phyloP scores from a whole-genome alignment of 2,329 filamentous ascomycete genomes.

The Colletotrichum liriopes region DNA sequence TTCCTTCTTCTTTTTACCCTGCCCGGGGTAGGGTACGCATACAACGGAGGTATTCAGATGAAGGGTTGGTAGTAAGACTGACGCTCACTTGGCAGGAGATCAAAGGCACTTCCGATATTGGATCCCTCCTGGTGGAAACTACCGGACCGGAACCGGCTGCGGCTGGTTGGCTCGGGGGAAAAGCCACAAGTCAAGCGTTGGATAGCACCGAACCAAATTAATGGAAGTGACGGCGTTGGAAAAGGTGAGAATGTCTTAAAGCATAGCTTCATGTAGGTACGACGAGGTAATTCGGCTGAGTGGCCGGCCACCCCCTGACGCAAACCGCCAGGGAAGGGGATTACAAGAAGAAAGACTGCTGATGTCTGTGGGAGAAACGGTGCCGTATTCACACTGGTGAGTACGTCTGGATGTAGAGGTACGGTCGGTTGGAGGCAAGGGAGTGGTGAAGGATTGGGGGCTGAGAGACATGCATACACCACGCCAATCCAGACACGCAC shows the following conservation, averaged over 20 bases:
- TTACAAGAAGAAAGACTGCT: neutral
- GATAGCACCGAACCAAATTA: slow-evolving; percentile 7
- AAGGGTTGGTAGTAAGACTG: slow-evolving; percentile 4
- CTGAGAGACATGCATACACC: slow-evolving; percentile 7
- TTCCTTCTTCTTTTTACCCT: neutral
- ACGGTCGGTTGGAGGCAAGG: slow-evolving; percentile 16
- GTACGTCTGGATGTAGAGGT: neutral
- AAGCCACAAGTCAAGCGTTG: slow-evolving; percentile 19
- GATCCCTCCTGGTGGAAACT: neutral
- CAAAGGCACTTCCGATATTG: slow-evolving; percentile 10
- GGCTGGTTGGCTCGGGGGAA: slow-evolving; percentile 20
- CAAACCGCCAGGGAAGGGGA: slow-evolving; percentile 20
- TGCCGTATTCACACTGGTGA: neutral
- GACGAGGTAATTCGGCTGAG: neutral
- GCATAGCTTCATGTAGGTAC: slow-evolving; percentile 8
- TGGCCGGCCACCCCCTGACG: slow-evolving; percentile 3
- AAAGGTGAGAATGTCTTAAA: neutral
- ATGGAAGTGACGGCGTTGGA: slow-evolving; percentile 17
- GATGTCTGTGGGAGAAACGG: slow-evolving; percentile 25
- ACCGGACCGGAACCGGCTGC: slow-evolving; percentile 7
- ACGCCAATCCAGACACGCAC: neutral
- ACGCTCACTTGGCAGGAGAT: slow-evolving; percentile 2
- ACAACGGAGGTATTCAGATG: neutral
- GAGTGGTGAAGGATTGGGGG: slow-evolving; percentile 20
- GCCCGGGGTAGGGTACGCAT: neutral